Evolutionary conservation across 1,139 yeast species (phyloP), one percentile per base, ranked within the genome.

Genomic region (Meyerozyma athensensis): DNA sequence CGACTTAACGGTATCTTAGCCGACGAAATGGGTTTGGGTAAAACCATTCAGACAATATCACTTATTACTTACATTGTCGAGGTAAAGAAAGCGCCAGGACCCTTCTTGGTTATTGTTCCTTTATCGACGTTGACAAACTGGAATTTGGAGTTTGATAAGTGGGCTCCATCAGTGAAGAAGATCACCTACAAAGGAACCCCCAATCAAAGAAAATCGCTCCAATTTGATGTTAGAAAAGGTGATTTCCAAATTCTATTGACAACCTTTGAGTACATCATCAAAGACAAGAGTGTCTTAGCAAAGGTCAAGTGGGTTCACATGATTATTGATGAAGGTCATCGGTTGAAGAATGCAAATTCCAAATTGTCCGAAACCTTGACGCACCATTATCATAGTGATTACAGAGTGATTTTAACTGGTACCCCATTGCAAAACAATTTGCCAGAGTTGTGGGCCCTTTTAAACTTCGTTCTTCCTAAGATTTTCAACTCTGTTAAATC

Each of bases 1-100:
- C 92, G 89, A 58, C 72, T 92, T 54, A 90, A 92, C 58, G 97
- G 97, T 68, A 90, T 90, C 45, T 67, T 90, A 42, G 97, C 97
- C 5, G 97, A 86, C 64, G 92, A 90, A 61, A 86, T 86, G 95
- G 95, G 95, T 47, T 68, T 86, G 36, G 95, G 95, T 59, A 86
- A 86, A 52, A 86, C 96, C 5, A 86, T 86, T 53, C 96, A 86
- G 61, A 77, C 94, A 0, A 81, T 86, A 39, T 83, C 95, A 1
- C 65, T 86, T 37, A 68, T 86, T 36, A 78, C 95, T 0, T 83
- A 86, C 49, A 63, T 86, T 40, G 76, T 83, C 41, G 95, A 86
- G 54, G 71, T 67, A 38, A 79, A 86, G 49, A 71, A 77, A 41
- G 74, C 78, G 31, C 65, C 68, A 33, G 89, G 87, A 13, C 89